Base-by-base conservation (phyloP, 1,284 basidiomycete genomes). In the Exobasidium rhododendri region DNA sequence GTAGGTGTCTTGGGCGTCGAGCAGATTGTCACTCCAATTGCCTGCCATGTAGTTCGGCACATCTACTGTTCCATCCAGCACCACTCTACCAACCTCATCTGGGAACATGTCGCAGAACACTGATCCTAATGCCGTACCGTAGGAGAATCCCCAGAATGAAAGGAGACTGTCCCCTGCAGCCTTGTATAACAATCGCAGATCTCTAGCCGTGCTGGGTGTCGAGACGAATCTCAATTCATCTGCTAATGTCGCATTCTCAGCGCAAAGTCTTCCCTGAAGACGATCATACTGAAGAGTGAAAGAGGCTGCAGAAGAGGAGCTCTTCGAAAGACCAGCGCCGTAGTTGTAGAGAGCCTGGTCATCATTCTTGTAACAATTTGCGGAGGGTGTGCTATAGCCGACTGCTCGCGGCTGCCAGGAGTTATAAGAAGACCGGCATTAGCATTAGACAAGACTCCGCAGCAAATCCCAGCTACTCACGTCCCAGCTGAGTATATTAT, bases 1-100 rank as follows among this genome's bases (percentile, higher is more conserved):
- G 17, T 40, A 40, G 17, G 35, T 40, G 35, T 17, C 35, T 40
- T 40, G 35, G 10, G 35, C 17, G 17, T 40, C 35, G 17, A 40
- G 35, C 35, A 40, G 17, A 17, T 40, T 40, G 35, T 40, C 35
- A 40, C 35, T 40, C 35, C 35, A 40, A 40, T 40, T 40, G 17
- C 35, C 35, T 40, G 35, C 35, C 35, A 40, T 40, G 35, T 40
- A 40, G 17, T 40, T 40, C 10, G 35, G 35, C 17, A 68, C 69
- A 43, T 73, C 66, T 24, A 73, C 66, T 17, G 71, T 69, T 31
- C 69, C 69, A 31, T 73, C 71, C 30, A 73, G 65, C 51, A 61
- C 61, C 29, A 73, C 35, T 5, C 67, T 65, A 28, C 65, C 58
- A 43, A 69, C 64, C 28, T 71, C 65, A 7, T 71, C 40, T 11